Conservation (phyloP, 2,329 filamentous ascomycete species). For the Botrytis medusae region DNA sequence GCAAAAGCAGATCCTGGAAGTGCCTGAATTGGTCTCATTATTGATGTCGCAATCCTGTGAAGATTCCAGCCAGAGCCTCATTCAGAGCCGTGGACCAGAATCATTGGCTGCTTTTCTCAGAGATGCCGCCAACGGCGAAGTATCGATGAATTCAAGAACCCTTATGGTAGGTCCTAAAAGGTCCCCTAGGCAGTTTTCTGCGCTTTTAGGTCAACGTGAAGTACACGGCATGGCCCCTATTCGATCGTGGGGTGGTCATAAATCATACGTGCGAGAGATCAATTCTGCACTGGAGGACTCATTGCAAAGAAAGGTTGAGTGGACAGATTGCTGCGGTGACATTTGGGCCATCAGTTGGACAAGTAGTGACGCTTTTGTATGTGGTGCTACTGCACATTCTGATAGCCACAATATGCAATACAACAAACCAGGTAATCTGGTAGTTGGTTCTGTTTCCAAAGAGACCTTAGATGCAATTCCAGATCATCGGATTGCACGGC, state of each 20-base stretch:
- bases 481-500: conserved; percentile 58
- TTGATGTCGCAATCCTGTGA: neutral
- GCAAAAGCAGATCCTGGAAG: conserved; percentile 16
- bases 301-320: conserved; percentile 52
- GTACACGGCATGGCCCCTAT: conserved; percentile 29
- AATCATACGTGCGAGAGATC: conserved; percentile 30
- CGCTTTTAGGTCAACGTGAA: conserved; percentile 34
- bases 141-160: conserved; percentile 15
- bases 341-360: conserved; percentile 60
- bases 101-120: conserved; percentile 27
- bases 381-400: conserved; percentile 62
- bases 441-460: conserved; percentile 51
- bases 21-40: conserved; percentile 13
- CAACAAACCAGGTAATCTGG: conserved; percentile 62
- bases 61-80: conserved; percentile 51
- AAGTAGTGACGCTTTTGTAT: conserved; percentile 53
- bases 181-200: conserved; percentile 16
- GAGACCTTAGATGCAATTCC: conserved; percentile 52
- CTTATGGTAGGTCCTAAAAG: conserved; percentile 12
- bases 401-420: conserved; percentile 65
- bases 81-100: conserved; percentile 52
- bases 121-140: conserved; percentile 26
- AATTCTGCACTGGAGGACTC: conserved; percentile 48
- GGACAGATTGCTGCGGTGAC: conserved; percentile 62
- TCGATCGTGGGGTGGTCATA: conserved; percentile 25